phyloP scores from a whole-genome alignment of 2,329 filamentous ascomycete genomes.

The Colletotrichum higginsianum region DNA sequence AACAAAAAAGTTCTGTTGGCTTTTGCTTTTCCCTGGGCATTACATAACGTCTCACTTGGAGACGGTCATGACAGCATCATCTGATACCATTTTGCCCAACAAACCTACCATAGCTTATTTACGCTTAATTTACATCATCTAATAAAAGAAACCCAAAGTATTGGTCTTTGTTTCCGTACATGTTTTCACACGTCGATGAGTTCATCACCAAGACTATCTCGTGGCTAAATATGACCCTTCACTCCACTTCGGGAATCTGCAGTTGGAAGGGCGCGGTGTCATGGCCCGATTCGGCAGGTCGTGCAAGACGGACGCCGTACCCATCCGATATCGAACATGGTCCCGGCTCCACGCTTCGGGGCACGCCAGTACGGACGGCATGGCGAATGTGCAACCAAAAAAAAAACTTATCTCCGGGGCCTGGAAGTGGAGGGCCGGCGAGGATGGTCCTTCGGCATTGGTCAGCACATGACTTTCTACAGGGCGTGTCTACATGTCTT shows the following conservation, averaged over 20 bases:
- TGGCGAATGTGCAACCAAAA: background rate
- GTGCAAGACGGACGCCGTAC: background rate
- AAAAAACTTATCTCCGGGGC: background rate
- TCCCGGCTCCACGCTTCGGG: background rate
- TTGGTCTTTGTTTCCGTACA: background rate
- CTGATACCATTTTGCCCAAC: slow-evolving; percentile 18
- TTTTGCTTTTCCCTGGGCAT: background rate
- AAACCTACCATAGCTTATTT: slow-evolving; percentile 2
- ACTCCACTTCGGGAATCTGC: background rate
- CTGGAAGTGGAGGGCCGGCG: background rate
- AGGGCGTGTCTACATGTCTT: background rate
- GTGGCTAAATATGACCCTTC: background rate
- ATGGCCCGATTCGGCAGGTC: slow-evolving; percentile 9
- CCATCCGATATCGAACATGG: background rate
- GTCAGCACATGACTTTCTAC: background rate
- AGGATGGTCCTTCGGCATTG: background rate
- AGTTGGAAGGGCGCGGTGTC: background rate
- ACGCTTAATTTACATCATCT: slow-evolving; percentile 10
- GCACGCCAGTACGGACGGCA: background rate
- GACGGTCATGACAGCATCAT: slow-evolving; percentile 6
- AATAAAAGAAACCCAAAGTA: background rate
- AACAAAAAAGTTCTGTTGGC: background rate
- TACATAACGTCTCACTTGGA: background rate
- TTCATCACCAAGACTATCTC: no score
- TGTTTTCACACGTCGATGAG: background rate